phyloP scores from a whole-genome alignment of 495 filamentous ascomycete species.

The Penicillium turbatum region DNA sequence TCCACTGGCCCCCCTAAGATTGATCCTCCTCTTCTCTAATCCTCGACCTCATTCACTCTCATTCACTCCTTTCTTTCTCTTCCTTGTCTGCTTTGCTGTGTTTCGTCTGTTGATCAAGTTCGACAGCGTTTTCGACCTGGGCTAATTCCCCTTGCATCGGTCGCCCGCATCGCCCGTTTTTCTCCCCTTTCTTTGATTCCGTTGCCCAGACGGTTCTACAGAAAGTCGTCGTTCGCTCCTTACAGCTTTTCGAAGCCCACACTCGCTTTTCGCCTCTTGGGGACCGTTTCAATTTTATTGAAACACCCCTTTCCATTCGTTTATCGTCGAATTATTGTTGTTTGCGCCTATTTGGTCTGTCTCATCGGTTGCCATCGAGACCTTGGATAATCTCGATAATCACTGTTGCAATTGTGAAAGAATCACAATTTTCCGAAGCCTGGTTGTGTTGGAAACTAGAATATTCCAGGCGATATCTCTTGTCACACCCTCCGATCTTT shows the following conservation, averaged over 20 bases:
- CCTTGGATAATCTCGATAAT: conserved; percentile 6
- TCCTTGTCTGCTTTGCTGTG: conserved; percentile 29
- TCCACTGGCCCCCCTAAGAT: conserved; percentile 13
- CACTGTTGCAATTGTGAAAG: neutral
- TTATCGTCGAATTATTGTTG: conserved; percentile 22
- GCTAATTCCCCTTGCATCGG: conserved; percentile 39
- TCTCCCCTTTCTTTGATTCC: conserved; percentile 23
- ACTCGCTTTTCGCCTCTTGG: conserved; percentile 23
- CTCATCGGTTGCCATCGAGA: conserved; percentile 32
- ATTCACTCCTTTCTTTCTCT: conserved; percentile 22
- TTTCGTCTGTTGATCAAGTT: conserved; percentile 17
- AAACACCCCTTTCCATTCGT: conserved; percentile 39
- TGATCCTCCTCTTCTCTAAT: conserved; percentile 16
- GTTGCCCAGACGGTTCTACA: conserved; percentile 13
- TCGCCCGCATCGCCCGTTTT: conserved; percentile 24
- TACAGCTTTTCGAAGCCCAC: conserved; percentile 32
- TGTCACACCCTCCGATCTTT: conserved; percentile 1
- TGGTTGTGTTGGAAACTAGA: conserved; percentile 1
- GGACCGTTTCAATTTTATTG: conserved; percentile 28
- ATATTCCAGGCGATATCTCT: neutral
- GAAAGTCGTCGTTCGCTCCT: conserved; percentile 40
- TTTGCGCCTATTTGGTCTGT: conserved; percentile 19
- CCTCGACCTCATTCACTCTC: conserved; percentile 26
- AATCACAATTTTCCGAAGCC: neutral
- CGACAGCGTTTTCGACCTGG: conserved; percentile 32